phyloP scores from a whole-genome alignment of 306 rosid genomes.

The Sindora glabra region DNA sequence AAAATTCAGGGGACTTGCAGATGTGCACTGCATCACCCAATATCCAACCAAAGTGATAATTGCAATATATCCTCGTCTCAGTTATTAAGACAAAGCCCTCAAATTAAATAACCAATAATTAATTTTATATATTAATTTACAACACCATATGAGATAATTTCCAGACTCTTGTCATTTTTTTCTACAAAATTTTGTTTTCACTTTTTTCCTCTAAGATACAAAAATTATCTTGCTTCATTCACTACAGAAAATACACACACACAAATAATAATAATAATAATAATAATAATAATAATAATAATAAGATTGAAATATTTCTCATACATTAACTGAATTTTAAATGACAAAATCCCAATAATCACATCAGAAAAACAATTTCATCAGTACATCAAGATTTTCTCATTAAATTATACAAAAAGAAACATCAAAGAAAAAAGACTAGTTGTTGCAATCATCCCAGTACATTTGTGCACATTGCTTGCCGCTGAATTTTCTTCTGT shows the following conservation, averaged over 20 bases:
- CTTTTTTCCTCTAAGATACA: no score
- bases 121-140: neutral
- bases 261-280: no score
- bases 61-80: neutral
- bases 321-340: no score
- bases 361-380: neutral
- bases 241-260: no score
- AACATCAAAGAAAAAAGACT: constrained; percentile 7
- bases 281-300: no score
- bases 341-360: neutral
- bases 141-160: no score
- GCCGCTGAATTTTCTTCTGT: constrained; percentile 25
- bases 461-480: constrained; percentile 9
- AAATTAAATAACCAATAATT: neutral
- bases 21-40: neutral
- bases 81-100: neutral
- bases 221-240: no score
- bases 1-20: neutral
- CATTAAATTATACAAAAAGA: constrained; percentile 17
- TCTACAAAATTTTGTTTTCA: no score
- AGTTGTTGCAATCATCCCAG: neutral
- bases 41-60: no score
- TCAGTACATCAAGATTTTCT: constrained; percentile 14
- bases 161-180: no score
- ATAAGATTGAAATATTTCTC: no score